These are phyloP conservation scores for Pyrus pyrifolia DNA, from an alignment of 306 rosid species.

Conservation along the genomic window DNA sequence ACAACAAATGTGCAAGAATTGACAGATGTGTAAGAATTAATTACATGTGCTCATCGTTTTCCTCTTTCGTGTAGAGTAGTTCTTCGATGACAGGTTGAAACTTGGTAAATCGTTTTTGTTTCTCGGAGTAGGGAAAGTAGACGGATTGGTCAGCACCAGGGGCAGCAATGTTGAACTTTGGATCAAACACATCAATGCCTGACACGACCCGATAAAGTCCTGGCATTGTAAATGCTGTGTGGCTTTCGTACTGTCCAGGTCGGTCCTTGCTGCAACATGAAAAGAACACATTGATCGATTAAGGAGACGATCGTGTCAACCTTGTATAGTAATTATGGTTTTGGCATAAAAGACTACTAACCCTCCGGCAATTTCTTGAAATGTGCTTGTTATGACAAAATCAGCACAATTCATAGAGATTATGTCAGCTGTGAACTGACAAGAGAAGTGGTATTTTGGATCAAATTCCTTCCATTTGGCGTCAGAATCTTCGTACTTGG, in stretches of 20 bases:
- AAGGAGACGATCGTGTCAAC: not conserved
- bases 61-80: conserved; percentile 28
- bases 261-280: conserved; percentile 47
- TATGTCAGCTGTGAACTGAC: conserved; percentile 73
- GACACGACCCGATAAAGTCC: conserved; percentile 69
- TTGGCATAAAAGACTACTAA: conserved; percentile 16
- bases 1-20: not conserved
- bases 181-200: conserved; percentile 79
- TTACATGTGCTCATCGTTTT: conserved; percentile 37
- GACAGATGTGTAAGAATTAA: not conserved
- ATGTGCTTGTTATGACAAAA: conserved; percentile 84
- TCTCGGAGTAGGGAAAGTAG: conserved; percentile 60
- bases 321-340: not conserved
- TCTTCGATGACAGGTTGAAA: conserved; percentile 30
- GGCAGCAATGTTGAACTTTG: conserved; percentile 90
- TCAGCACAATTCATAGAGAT: conserved; percentile 83
- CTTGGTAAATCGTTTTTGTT: conserved; percentile 18
- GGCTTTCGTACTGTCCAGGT: conserved; percentile 87
- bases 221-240: conserved; percentile 82
- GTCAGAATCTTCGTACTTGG: conserved; percentile 87
- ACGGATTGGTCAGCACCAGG: conserved; percentile 94
- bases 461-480: conserved; percentile 74
- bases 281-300: not conserved
- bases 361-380: conserved; percentile 95
- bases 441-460: conserved; percentile 80